Conservation (phyloP, 2,329 filamentous ascomycete genomes). For the Botrytis cinerea region DNA sequence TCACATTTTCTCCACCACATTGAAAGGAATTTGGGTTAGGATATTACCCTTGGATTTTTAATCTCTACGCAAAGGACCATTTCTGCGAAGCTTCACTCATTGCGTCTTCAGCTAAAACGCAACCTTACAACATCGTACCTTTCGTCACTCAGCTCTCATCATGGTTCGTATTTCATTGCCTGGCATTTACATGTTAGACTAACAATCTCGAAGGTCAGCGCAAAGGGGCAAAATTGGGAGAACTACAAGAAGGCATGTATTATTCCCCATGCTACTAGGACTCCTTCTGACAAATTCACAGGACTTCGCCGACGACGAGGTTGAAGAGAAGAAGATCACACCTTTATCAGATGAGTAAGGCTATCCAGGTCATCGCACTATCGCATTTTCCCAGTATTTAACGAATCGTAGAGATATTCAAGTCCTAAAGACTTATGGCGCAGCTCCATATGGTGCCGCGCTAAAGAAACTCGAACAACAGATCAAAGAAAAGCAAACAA, state of each 20-base stretch:
- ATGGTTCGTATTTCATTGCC: conserved; percentile 16
- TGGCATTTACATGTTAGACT: neutral
- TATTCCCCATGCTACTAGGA: conserved; percentile 22
- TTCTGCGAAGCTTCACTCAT: neutral
- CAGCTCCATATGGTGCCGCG: conserved; percentile 88
- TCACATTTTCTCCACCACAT: conserved; percentile 4
- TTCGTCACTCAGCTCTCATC: conserved; percentile 17
- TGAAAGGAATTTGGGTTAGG: neutral
- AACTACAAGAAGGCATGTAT: conserved; percentile 85
- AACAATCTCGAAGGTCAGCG: conserved; percentile 19
- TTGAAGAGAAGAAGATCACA: conserved; percentile 99
- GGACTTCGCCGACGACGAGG: conserved; percentile 85
- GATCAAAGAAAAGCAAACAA: conserved; percentile 98
- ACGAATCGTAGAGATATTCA: conserved; percentile 81
- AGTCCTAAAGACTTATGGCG: conserved; percentile 98
- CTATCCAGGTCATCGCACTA: conserved; percentile 21
- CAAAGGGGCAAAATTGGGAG: conserved; percentile 85
- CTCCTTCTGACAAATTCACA: conserved; percentile 22
- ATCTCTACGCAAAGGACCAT: neutral
- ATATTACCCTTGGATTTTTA: neutral
- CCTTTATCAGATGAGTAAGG: conserved; percentile 93
- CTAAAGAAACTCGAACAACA: conserved; percentile 98
- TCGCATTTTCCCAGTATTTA: conserved; percentile 32
- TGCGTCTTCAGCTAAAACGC: neutral
- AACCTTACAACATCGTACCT: neutral